phyloP scores from a whole-genome alignment of 257 asterid genomes.

The Solanum okadae region DNA sequence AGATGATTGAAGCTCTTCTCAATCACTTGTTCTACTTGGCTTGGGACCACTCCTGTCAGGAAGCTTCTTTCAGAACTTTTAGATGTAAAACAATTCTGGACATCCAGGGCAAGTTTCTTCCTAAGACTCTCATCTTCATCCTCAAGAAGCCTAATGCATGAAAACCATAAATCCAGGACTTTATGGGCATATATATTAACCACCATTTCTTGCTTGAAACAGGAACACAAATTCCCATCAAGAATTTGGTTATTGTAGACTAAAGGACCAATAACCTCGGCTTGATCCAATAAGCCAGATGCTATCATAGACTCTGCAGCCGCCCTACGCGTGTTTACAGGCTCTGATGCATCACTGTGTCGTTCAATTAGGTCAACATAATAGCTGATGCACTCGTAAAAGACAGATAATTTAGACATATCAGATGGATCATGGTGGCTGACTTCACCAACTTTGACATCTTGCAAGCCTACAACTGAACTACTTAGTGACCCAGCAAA shows the following conservation, averaged over 20 bases:
- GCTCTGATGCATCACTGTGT: slow-evolving; percentile 61
- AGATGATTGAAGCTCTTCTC: slow-evolving; percentile 68
- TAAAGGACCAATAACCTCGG: slow-evolving; percentile 38
- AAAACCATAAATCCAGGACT: slow-evolving; percentile 61
- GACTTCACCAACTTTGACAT: slow-evolving; percentile 9
- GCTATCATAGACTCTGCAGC: slow-evolving; percentile 85
- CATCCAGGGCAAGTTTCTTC: slow-evolving; percentile 58
- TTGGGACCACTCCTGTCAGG: slow-evolving; percentile 31
- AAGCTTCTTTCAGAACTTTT: neutral
- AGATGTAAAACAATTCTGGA: slow-evolving; percentile 46
- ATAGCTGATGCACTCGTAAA: slow-evolving; percentile 39
- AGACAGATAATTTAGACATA: slow-evolving; percentile 19
- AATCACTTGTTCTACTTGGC: slow-evolving; percentile 88
- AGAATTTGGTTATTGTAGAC: slow-evolving; percentile 20
- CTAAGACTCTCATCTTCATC: slow-evolving; percentile 82
- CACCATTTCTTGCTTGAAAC: slow-evolving; percentile 27
- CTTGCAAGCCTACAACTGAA: slow-evolving; percentile 21
- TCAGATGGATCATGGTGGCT: slow-evolving; percentile 11
- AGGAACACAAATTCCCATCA: slow-evolving; percentile 11
- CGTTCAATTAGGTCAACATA: slow-evolving; percentile 51
- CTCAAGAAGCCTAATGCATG: slow-evolving; percentile 75
- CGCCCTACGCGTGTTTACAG: slow-evolving; percentile 70
- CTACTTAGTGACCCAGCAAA: slow-evolving; percentile 32
- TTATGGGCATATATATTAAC: slow-evolving; percentile 38
- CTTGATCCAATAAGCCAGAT: slow-evolving; percentile 64